These are phyloP conservation scores for Priceomyces carsonii DNA, from an alignment of 805 yeast species.

Conservation along the genomic window DNA sequence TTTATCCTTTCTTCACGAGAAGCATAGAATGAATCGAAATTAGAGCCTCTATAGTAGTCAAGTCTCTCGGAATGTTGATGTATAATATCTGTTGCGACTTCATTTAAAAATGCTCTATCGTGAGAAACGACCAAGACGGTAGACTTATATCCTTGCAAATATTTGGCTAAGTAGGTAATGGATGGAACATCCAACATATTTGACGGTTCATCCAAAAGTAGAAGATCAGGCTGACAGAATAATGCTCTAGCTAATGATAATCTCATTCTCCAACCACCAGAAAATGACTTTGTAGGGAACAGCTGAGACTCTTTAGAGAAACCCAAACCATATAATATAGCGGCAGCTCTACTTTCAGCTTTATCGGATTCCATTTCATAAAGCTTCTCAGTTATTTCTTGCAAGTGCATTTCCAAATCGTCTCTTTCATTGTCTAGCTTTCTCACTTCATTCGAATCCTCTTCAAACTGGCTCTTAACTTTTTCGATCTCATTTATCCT, in stretches of 20 bases:
- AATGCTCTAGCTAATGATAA: conserved; percentile 96
- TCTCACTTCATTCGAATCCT: conserved; percentile 69
- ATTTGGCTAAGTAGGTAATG: conserved; percentile 87
- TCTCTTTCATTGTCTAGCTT: conserved; percentile 87
- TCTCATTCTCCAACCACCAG: conserved; percentile 99
- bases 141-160: conserved; percentile 85
- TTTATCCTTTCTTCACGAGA: conserved; percentile 95
- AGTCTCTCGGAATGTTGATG: conserved; percentile 97
- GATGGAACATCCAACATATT: conserved; percentile 99
- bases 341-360: conserved; percentile 96
- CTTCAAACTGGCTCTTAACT: conserved; percentile 71
- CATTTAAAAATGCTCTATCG: conserved; percentile 95
- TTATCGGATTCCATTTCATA: conserved; percentile 95
- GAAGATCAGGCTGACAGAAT: conserved; percentile 93
- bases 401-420: conserved; percentile 77
- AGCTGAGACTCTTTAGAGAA: conserved; percentile 85
- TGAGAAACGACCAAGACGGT: conserved; percentile 96
- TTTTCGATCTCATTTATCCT: conserved; percentile 74
- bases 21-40: conserved; percentile 89
- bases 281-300: conserved; percentile 83
- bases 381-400: conserved; percentile 78
- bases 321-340: conserved; percentile 89
- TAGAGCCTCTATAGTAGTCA: conserved; percentile 92
- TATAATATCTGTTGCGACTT: conserved; percentile 96
- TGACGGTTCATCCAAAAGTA: conserved; percentile 96